These are phyloP conservation scores for Pseudotsuga menziesii DNA, from an alignment of 75 land plant genomes.

Conservation along the genomic window DNA sequence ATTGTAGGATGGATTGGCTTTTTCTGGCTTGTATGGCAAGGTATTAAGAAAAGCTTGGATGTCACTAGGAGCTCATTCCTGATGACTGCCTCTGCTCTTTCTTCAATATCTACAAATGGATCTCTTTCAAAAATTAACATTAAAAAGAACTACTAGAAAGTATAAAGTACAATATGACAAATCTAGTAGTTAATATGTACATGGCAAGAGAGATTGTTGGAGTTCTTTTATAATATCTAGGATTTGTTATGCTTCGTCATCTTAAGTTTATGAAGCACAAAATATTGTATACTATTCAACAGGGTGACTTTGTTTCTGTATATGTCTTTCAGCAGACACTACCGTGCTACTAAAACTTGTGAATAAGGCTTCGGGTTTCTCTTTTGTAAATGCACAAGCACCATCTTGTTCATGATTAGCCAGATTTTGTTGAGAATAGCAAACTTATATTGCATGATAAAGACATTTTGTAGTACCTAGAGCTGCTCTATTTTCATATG, in stretches of 20 bases:
- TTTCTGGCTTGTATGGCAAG: conserved; percentile 51
- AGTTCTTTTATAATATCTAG: background rate
- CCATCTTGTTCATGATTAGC: background rate
- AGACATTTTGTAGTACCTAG: background rate
- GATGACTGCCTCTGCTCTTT: conserved; percentile 41
- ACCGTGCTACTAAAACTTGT: background rate
- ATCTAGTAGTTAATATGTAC: background rate
- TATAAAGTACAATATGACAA: background rate
- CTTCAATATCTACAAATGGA: conserved; percentile 34
- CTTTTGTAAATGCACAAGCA: background rate
- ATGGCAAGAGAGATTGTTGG: background rate
- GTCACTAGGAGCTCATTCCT: conserved; percentile 44
- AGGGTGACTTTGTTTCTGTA: background rate
- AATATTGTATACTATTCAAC: background rate
- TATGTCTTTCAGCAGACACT: background rate
- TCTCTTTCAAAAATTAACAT: conserved; percentile 6
- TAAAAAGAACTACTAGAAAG: background rate
- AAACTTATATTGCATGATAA: background rate
- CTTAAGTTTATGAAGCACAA: background rate
- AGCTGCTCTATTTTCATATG: background rate
- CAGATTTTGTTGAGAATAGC: background rate
- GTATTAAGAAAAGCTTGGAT: conserved; percentile 27
- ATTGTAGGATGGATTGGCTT: conserved; percentile 64
- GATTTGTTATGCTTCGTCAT: background rate
- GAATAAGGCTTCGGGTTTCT: background rate